Evolutionary conservation across 2,329 filamentous ascomycete species (phyloP), one percentile per base, ranked within the genome.

Genomic region (Ophiosphaerella narmari): DNA sequence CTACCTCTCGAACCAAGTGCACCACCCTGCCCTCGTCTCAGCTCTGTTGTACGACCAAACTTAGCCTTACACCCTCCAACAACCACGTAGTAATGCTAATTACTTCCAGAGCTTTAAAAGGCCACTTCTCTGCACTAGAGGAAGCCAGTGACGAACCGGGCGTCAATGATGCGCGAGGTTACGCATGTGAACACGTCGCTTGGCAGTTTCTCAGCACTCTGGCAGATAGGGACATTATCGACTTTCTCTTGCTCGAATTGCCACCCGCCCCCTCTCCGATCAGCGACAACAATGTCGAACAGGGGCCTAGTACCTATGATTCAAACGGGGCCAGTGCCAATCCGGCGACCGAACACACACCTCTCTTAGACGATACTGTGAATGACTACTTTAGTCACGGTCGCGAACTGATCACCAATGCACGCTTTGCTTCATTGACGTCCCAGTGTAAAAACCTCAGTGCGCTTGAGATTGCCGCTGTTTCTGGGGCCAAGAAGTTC

Each of bases 401-500:
- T 13, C 67, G 55, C 13, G 57, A 68, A n/a, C 59, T 54, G 43
- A 47, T 60, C 59, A 70, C 76, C 9, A 57, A 66, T 23, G 40
- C 72, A 4, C 74, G 78, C 5, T 79, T 82, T 9, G 79, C 83
- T 7, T 83, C 89, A 42, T 84, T 88, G 24, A 88, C 87, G 0
- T 81, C 84, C 0, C 83, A 86, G 1, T 96, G 96, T 68, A 85
- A 86, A 32, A 86, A 87, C 14, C 79, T 96, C 40, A 96, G 94
- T 69, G 91, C 90, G 1, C 80, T 97, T 13, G 91, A 96, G 68
- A 92, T 96, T 63, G 91, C 90, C 23, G 86, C 88, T 39, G 85
- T 95, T 16, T 87, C 87, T 11, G 82, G 89, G 50, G 89, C 90
- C 26, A 96, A 96, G 75, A 88, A 88, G 39, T 95, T 96, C 60